Conservation (phyloP, 1,139 yeast genomes). For the Suhomyces panamericanus region DNA sequence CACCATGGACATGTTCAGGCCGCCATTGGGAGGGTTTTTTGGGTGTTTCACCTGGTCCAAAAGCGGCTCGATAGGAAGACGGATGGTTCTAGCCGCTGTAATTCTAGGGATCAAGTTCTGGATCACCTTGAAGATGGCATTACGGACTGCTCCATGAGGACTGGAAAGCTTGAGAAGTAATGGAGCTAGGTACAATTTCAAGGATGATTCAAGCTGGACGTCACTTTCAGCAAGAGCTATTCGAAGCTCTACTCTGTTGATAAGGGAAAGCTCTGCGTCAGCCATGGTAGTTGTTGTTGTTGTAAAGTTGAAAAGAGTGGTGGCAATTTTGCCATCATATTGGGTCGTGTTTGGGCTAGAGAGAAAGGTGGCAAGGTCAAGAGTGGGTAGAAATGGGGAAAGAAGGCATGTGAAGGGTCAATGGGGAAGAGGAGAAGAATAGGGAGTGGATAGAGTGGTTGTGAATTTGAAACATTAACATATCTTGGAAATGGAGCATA, state of each 20-base stretch:
- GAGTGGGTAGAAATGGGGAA: neutral
- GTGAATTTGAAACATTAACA: too few species aligned
- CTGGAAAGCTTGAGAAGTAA: conserved; percentile 77
- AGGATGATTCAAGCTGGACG: conserved; percentile 58
- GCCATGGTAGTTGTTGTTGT: conserved; percentile 31
- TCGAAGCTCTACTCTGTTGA: conserved; percentile 79
- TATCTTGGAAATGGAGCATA: too few species aligned
- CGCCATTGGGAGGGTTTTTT: conserved; percentile 40
- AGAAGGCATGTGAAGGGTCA: neutral
- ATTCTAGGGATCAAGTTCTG: conserved; percentile 70
- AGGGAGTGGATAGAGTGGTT: too few species aligned
- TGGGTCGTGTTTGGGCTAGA: neutral
- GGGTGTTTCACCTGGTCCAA: conserved; percentile 64
- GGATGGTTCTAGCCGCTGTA: conserved; percentile 52
- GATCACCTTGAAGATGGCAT: conserved; percentile 64
- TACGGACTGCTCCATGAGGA: conserved; percentile 63
- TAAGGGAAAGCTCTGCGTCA: conserved; percentile 55
- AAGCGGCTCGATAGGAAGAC: conserved; percentile 62
- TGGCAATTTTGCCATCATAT: conserved; percentile 1
- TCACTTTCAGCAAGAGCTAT: conserved; percentile 77
- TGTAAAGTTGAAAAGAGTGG: neutral
- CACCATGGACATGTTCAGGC: conserved; percentile 51
- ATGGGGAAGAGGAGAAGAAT: too few species aligned
- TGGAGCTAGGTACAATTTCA: conserved; percentile 72
- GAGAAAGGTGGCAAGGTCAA: too few species aligned